Percentiles rank a stretch among this genome's conserved stretches.
These are phyloP conservation scores for Sicyos baderoa DNA, from an alignment of 306 rosid species.

Conservation along the genomic window DNA sequence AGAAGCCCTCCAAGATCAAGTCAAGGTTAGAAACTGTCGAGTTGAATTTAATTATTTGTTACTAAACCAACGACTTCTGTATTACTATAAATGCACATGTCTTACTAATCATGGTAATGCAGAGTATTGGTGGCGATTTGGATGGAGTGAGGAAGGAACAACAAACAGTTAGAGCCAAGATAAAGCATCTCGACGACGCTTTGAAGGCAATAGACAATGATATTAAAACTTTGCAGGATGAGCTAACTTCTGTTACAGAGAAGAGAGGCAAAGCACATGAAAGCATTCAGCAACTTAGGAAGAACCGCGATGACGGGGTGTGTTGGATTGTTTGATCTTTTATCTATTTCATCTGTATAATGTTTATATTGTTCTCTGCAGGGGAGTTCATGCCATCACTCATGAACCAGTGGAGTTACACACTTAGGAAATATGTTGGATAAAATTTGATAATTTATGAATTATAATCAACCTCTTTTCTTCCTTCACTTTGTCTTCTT, in stretches of 20 bases:
- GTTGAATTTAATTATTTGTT: constrained; percentile 20
- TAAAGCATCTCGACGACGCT: constrained; percentile 69
- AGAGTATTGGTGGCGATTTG: constrained; percentile 84
- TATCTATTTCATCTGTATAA: background rate
- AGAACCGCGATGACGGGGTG: constrained; percentile 78
- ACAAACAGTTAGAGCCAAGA: constrained; percentile 58
- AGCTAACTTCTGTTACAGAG: constrained; percentile 45
- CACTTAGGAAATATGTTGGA: background rate
- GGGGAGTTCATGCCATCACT: background rate
- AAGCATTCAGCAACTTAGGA: constrained; percentile 54
- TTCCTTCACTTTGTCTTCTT: background rate
- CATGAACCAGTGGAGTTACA: background rate
- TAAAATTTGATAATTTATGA: constrained; percentile 6
- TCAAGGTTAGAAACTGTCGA: constrained; percentile 49
- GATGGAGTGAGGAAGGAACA: constrained; percentile 88
- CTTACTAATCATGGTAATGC: constrained; percentile 24
- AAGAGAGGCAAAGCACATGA: constrained; percentile 64
- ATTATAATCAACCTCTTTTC: background rate
- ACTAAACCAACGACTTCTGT: background rate
- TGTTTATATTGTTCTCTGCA: background rate
- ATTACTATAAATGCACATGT: background rate
- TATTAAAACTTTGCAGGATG: constrained; percentile 55
- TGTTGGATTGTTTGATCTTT: background rate
- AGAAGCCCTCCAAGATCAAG: constrained; percentile 74
- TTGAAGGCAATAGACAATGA: constrained; percentile 48